Evolutionary conservation across 768 basidiomycete genomes (phyloP).

Genomic region (Russula sp.): DNA sequence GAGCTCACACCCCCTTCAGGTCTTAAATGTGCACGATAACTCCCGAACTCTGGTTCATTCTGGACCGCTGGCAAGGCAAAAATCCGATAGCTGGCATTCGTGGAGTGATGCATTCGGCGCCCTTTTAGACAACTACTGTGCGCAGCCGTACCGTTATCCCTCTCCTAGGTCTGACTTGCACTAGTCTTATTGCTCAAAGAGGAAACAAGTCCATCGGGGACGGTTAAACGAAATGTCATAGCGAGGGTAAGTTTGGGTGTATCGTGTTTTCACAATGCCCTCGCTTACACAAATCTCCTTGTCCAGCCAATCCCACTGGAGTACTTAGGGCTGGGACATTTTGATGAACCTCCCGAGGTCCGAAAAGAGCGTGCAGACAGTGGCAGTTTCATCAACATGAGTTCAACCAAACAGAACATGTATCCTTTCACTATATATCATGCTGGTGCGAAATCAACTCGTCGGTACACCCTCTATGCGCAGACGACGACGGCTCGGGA

Average conservation of each 20-base stretch:
- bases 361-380: constrained; percentile 60
- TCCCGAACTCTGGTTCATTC: constrained; percentile 66
- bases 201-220: constrained; percentile 46
- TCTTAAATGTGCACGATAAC: constrained; percentile 76
- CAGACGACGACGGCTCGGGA: constrained; percentile 48
- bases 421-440: constrained; percentile 80
- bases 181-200: constrained; percentile 62
- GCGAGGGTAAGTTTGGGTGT: constrained; percentile 51
- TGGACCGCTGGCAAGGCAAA: constrained; percentile 52
- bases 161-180: constrained; percentile 10
- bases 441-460: constrained; percentile 45
- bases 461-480: constrained; percentile 72
- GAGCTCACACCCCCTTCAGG: constrained; percentile 39
- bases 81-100: constrained; percentile 60
- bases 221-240: constrained; percentile 47
- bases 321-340: constrained; percentile 67
- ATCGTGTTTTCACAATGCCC: background rate
- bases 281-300: constrained; percentile 7
- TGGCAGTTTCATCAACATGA: constrained; percentile 49
- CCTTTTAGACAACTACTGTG: constrained; percentile 74
- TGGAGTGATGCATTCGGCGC: constrained; percentile 68
- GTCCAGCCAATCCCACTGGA: constrained; percentile 71
- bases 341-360: constrained; percentile 51
- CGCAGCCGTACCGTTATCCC: constrained; percentile 26
- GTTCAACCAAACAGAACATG: constrained; percentile 46